Evolutionary conservation across 306 rosid species (phyloP), one percentile per base, ranked within the genome.

Genomic region (Sindora glabra): DNA sequence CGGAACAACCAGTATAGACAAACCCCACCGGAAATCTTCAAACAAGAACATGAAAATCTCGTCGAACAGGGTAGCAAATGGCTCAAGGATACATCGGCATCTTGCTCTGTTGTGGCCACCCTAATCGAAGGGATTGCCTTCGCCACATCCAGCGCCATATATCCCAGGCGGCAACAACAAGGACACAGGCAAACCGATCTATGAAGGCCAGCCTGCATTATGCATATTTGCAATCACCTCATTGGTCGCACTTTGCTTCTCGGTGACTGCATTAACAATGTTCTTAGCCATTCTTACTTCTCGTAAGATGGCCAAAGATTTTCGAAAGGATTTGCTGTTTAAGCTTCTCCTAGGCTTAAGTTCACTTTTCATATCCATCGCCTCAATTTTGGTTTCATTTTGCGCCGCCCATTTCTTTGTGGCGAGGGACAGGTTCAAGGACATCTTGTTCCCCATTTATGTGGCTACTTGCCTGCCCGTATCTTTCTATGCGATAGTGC

Each of bases 231-330:
- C 77, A 3, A 56, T 80, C 9, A 19, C 77, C 0, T 74, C 87
- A 0, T 54, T 82, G 0, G 10, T 76, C 6, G 82, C 82, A 0
- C 83, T 85, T 0, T 80, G 78, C 54, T 80, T 68, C 70, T 88
- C 94, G 0, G 73, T 78, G 6, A 74, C 76, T 0, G 50, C 84
- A 4, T 27, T 85, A n/a, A 52, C 82, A 1, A 80, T 80, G 75
- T 88, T 88, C 48, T 83, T 84, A 0, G 29, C 88, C 44, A 77
- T 83, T 10, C 34, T 76, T 23, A 78, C 78, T 8, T 82, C 89
- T 0, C 47, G 77, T 5, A 72, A 71, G 57, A 67, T 68, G 48
- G 71, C 59, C 0, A 73, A 30, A 23, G 85, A 82, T 34, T 87
- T 87, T 11, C 57, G 40, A 0, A 25, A 0, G 10, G 56, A 21